Conservation (phyloP, 208 protist genomes). For the Acanthamoeba sp. region DNA sequence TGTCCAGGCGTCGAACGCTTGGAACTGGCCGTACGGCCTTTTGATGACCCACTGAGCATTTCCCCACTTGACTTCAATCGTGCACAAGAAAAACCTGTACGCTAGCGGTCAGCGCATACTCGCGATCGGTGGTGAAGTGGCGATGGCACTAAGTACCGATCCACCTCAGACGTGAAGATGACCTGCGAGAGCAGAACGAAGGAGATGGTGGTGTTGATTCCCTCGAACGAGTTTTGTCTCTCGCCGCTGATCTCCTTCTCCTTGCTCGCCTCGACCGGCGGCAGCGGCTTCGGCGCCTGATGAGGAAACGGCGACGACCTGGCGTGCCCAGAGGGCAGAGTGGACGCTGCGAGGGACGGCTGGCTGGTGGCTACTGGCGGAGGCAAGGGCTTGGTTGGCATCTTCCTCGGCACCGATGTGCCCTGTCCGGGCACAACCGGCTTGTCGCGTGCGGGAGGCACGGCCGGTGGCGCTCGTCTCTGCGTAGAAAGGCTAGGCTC, state of each 20-base stretch:
- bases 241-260: neutral
- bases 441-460: neutral
- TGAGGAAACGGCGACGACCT: neutral
- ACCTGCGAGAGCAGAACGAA: conserved; percentile 17
- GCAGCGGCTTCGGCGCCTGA: neutral
- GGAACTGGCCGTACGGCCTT: conserved; percentile 3
- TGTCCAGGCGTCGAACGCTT: conserved; percentile 46
- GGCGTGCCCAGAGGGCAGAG: neutral
- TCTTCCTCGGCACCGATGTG: neutral
- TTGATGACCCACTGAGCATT: conserved; percentile 47
- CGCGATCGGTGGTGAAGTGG: neutral
- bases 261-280: neutral
- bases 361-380: neutral
- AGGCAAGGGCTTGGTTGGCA: conserved; percentile 37
- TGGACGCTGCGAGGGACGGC: neutral
- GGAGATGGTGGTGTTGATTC: conserved; percentile 30
- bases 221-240: neutral
- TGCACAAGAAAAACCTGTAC: conserved; percentile 17
- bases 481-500: neutral
- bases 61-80: conserved; percentile 48
- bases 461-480: neutral
- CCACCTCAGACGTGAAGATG: conserved; percentile 14
- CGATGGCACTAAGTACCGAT: neutral
- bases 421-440: neutral
- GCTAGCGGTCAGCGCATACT: neutral